A percentile compares a stretch with the other conserved stretches of the same genome.
Conservation (phyloP, 2,329 filamentous ascomycete genomes). For the Fusarium vanettenii region DNA sequence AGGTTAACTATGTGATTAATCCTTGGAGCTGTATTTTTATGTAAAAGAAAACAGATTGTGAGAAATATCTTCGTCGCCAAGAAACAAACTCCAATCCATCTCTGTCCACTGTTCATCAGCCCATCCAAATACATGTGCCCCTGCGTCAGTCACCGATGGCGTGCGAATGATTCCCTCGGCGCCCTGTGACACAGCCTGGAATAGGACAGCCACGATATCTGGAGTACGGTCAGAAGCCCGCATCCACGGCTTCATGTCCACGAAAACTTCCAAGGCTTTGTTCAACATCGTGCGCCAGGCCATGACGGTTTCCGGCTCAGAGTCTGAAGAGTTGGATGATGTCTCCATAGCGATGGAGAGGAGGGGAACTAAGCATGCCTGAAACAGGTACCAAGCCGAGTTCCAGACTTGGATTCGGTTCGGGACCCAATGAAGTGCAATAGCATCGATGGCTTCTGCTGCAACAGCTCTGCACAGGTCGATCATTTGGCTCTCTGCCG, state of each 20-base stretch:
- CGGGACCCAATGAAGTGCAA: slow-evolving; percentile 47
- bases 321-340: background rate
- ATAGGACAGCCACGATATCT: slow-evolving; percentile 12
- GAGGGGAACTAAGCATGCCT: slow-evolving; percentile 47
- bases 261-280: slow-evolving; percentile 9
- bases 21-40: background rate
- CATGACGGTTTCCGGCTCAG: background rate
- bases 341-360: slow-evolving; percentile 44
- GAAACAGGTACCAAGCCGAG: slow-evolving; percentile 48
- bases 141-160: slow-evolving; percentile 7
- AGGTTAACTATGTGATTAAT: background rate
- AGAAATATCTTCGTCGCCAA: background rate
- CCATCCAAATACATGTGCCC: slow-evolving; percentile 3
- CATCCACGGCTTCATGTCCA: slow-evolving; percentile 17
- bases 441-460: slow-evolving; percentile 45
- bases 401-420: slow-evolving; percentile 49
- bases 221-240: slow-evolving; percentile 10
- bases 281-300: slow-evolving; percentile 4
- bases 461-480: slow-evolving; percentile 43
- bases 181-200: slow-evolving; percentile 8
- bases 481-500: slow-evolving; percentile 29
- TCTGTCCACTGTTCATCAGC: slow-evolving; percentile 9
- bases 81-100: slow-evolving; percentile 16
- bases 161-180: slow-evolving; percentile 2
- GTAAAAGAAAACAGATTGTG: background rate